phyloP scores from a whole-genome alignment of 306 rosid genomes.

The Pachyrhizus erosus region DNA sequence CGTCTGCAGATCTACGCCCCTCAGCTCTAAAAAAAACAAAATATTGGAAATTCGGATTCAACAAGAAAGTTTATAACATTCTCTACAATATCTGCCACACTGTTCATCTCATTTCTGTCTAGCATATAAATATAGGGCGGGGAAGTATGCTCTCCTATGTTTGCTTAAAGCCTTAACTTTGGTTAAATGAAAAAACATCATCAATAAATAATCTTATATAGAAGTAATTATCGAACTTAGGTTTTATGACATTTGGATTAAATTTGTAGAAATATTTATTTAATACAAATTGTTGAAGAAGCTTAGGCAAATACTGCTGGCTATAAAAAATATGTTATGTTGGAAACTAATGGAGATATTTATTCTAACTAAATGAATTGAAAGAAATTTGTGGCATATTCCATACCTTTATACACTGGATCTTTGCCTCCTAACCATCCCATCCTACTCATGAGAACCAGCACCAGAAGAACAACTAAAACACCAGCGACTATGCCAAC shows the following conservation, averaged over 20 bases:
- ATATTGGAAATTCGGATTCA: conserved; percentile 25
- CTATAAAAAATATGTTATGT: not conserved
- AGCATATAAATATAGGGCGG: not conserved
- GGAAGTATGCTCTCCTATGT: not conserved
- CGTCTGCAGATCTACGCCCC: conserved; percentile 81
- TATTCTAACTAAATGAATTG: not conserved
- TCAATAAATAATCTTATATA: conserved; percentile 9
- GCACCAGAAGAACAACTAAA: conserved; percentile 51
- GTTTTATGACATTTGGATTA: not conserved
- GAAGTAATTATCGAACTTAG: not conserved
- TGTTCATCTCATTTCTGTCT: not conserved
- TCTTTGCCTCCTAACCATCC: conserved; percentile 76
- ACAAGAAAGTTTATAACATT: conserved; percentile 9
- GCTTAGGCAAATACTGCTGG: not conserved
- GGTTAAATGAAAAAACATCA: not conserved
- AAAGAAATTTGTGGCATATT: conserved; percentile 28
- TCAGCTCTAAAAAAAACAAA: conserved; percentile 59
- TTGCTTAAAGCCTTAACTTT: conserved; percentile 23
- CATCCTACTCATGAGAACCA: conserved; percentile 63
- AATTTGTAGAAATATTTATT: not conserved
- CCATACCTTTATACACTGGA: conserved; percentile 69
- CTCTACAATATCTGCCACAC: not conserved
- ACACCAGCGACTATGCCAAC: conserved; percentile 51
- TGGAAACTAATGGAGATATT: conserved; percentile 2
- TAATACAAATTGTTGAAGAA: conserved; percentile 14